These are phyloP conservation scores for Calocybe gambosa DNA, from an alignment of 1,284 basidiomycete species.

Conservation along the genomic window DNA sequence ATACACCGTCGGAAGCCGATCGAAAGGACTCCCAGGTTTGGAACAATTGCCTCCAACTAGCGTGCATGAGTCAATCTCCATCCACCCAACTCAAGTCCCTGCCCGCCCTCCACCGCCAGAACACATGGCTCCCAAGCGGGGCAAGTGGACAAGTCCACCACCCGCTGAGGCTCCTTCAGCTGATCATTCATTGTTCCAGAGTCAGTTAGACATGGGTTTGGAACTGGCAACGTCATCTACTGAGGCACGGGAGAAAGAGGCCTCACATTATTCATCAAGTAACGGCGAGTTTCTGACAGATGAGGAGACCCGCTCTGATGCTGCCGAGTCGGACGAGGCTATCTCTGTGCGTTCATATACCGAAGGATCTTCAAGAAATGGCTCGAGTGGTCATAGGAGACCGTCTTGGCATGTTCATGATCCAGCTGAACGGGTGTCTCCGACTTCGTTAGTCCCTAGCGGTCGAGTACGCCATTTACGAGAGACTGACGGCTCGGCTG, in stretches of 20 bases:
- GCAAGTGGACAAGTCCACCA: conserved; percentile 79
- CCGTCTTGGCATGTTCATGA: conserved; percentile 38
- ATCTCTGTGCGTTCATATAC: conserved; percentile 56
- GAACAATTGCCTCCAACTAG: conserved; percentile 43
- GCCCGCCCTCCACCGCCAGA: conserved; percentile 43
- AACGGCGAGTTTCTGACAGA: conserved; percentile 60
- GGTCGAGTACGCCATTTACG: conserved; percentile 25
- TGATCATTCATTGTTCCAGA: conserved; percentile 62
- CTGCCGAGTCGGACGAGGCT: conserved; percentile 59
- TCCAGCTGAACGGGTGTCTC: conserved; percentile 22
- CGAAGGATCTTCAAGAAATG: conserved; percentile 31
- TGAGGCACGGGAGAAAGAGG: conserved; percentile 44
- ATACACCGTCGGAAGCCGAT: conserved; percentile 58
- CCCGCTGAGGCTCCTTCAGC: conserved; percentile 64
- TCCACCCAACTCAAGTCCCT: conserved; percentile 18
- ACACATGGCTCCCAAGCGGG: conserved; percentile 73
- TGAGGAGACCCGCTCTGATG: conserved; percentile 51
- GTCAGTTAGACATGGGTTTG: conserved; percentile 54
- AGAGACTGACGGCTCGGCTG: conserved; percentile 19
- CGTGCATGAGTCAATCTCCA: conserved; percentile 36
- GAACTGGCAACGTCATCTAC: conserved; percentile 62
- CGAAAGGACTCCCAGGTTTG: conserved; percentile 36
- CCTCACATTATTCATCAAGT: conserved; percentile 40
- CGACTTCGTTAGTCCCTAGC: conserved; percentile 14
- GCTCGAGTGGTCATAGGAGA: conserved; percentile 26